Evolutionary conservation across 495 filamentous ascomycete genomes (phyloP).

Genomic region (Lichenothelia convexa): DNA sequence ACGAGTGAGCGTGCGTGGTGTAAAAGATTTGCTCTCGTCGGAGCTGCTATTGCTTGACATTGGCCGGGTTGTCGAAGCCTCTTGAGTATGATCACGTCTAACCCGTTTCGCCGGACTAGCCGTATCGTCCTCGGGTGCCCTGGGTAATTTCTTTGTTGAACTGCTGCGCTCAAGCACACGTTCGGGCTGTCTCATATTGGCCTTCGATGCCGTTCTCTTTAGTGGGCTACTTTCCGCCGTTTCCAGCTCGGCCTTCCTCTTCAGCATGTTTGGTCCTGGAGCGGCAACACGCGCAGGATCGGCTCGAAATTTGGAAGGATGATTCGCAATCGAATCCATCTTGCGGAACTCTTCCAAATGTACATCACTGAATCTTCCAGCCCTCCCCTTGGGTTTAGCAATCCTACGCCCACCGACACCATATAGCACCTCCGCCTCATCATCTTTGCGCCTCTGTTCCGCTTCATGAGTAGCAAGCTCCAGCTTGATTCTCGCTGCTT

Average conservation of each 20-base stretch:
- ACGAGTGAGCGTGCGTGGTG: constrained; percentile 13
- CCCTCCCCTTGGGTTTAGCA: constrained; percentile 58
- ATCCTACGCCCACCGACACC: constrained; percentile 40
- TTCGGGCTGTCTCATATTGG: constrained; percentile 43
- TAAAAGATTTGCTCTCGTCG: constrained; percentile 24
- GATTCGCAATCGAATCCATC: constrained; percentile 85
- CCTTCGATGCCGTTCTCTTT: constrained; percentile 61
- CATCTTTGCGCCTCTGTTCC: no score
- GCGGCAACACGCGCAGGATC: no score
- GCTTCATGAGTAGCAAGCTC: no score
- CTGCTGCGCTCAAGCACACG: constrained; percentile 7
- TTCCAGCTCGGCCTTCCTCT: constrained; percentile 36
- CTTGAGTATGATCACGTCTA: constrained; percentile 39
- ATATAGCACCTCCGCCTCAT: constrained; percentile 35
- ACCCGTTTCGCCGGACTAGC: constrained; percentile 40
- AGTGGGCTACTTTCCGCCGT: constrained; percentile 22
- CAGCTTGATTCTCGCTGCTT: no score
- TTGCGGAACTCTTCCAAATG: constrained; percentile 84
- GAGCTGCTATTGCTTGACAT: constrained; percentile 29
- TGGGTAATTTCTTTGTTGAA: constrained; percentile 12
- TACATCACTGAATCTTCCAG: constrained; percentile 55
- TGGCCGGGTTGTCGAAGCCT: constrained; percentile 36
- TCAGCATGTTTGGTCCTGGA: no score
- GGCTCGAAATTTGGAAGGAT: constrained; percentile 61
- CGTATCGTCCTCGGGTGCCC: not conserved